Evolutionary conservation across 1,139 yeast species (phyloP).

Genomic region (Meyerozyma guilliermondii): DNA sequence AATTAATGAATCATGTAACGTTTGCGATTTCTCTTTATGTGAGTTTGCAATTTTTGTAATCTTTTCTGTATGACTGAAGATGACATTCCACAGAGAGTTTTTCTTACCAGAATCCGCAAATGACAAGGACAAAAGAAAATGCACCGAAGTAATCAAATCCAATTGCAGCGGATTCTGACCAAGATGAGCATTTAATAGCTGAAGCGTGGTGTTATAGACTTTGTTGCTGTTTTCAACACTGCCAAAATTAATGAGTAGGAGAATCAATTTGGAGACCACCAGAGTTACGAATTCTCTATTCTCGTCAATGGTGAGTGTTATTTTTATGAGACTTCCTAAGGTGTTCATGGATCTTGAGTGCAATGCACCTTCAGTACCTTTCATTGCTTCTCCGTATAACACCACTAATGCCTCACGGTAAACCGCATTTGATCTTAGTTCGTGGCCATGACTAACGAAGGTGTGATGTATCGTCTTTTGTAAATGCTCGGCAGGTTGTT

Average conservation of each 20-base stretch:
- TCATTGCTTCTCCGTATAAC: slow-evolving; percentile 70
- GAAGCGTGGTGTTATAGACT: slow-evolving; percentile 14
- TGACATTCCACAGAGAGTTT: slow-evolving; percentile 40
- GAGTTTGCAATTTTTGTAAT: slow-evolving; percentile 6
- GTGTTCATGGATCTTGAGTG: slow-evolving; percentile 56
- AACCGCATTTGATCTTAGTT: slow-evolving; percentile 28
- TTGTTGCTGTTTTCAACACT: slow-evolving; percentile 47
- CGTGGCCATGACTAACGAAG: slow-evolving; percentile 39
- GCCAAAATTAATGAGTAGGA: slow-evolving; percentile 53
- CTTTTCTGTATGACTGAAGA: slow-evolving; percentile 13
- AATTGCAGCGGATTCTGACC: slow-evolving; percentile 1
- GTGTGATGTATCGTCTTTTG: slow-evolving; percentile 44
- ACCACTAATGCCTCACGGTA: slow-evolving; percentile 55
- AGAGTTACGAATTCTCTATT: neutral
- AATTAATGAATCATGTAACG: slow-evolving; percentile 17
- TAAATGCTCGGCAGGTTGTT: slow-evolving; percentile 50
- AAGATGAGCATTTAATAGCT: neutral
- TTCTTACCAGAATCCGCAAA: slow-evolving; percentile 71
- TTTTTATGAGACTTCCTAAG: neutral
- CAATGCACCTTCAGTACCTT: slow-evolving; percentile 63
- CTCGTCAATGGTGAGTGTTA: neutral
- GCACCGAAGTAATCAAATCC: slow-evolving; percentile 18
- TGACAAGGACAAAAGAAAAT: slow-evolving; percentile 36
- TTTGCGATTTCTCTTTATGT: slow-evolving; percentile 16
- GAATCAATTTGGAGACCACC: neutral